These are phyloP conservation scores for Neocatenulostroma microsporum DNA, from an alignment of 2,329 filamentous ascomycete genomes.

Conservation along the genomic window DNA sequence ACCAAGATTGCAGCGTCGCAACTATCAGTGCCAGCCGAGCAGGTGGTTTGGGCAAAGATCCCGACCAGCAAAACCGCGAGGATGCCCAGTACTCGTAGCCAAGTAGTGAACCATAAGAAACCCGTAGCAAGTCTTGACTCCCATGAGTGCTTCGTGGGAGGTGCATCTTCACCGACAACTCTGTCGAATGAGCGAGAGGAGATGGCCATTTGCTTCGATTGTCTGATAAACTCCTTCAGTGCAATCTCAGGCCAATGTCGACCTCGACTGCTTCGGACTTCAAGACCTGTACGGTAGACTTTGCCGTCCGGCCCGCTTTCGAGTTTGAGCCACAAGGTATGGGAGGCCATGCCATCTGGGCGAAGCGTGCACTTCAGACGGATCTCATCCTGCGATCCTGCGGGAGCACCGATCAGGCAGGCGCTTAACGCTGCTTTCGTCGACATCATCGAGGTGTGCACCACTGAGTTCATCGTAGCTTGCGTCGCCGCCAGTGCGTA, in stretches of 20 bases:
- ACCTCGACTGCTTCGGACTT: background rate
- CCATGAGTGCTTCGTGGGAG: too few species aligned
- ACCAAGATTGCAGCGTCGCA: constrained; percentile 1
- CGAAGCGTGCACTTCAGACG: background rate
- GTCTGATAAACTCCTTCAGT: background rate
- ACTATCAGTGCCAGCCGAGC: background rate
- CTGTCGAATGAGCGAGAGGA: background rate
- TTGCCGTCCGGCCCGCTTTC: background rate
- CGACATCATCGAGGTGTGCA: background rate
- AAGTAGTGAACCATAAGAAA: too few species aligned
- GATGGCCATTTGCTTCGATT: background rate
- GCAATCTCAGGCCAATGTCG: background rate
- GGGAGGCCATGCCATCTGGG: background rate
- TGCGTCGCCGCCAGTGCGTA: background rate
- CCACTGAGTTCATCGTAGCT: background rate
- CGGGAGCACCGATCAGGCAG: background rate
- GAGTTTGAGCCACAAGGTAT: background rate
- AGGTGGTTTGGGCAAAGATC: background rate
- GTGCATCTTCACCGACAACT: too few species aligned
- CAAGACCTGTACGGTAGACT: background rate
- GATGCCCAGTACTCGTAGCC: too few species aligned
- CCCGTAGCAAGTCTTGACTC: too few species aligned
- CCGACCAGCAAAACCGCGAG: too few species aligned
- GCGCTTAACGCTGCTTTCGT: background rate
- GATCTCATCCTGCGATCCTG: background rate